phyloP scores from a whole-genome alignment of 192 early-diverging fungal genomes.

The Umbelopsis vinacea region DNA sequence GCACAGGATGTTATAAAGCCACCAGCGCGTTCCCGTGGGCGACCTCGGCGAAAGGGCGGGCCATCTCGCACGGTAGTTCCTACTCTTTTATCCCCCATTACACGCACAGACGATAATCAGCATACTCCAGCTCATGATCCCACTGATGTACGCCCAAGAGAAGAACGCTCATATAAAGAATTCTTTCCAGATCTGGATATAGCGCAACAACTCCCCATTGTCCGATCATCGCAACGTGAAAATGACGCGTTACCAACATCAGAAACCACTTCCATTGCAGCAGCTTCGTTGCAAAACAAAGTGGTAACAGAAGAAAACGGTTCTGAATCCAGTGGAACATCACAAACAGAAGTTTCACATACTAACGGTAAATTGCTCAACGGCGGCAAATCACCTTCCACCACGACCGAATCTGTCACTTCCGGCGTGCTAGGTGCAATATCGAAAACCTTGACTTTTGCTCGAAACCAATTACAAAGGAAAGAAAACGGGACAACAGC shows the following conservation, averaged over 20 bases:
- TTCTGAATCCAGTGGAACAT: not conserved
- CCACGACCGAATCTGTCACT: not conserved
- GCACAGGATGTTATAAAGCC: conserved; percentile 16
- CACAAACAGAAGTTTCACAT: not conserved
- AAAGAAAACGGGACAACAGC: not conserved
- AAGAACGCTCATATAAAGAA: conserved; percentile 82
- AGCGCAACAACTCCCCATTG: conserved; percentile 47
- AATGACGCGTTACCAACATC: conserved; percentile 19
- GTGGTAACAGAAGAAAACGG: not conserved
- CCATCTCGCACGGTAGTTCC: conserved; percentile 15
- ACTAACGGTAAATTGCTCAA: not conserved
- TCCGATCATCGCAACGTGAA: conserved; percentile 30
- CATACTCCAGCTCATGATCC: conserved; percentile 2
- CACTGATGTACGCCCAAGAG: conserved; percentile 64
- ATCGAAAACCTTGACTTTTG: not conserved
- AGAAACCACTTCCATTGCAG: not conserved
- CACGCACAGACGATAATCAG: conserved; percentile 3
- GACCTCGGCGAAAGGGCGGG: conserved; percentile 19
- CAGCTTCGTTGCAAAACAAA: not conserved
- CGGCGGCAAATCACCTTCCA: not conserved
- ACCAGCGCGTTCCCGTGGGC: conserved; percentile 14
- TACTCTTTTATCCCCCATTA: conserved; percentile 2
- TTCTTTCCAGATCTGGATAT: conserved; percentile 83
- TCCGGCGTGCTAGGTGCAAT: conserved; percentile 1
- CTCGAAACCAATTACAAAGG: conserved; percentile 5